Evolutionary conservation across 2,329 filamentous ascomycete species (phyloP).

Genomic region (Penicillium hordei): DNA sequence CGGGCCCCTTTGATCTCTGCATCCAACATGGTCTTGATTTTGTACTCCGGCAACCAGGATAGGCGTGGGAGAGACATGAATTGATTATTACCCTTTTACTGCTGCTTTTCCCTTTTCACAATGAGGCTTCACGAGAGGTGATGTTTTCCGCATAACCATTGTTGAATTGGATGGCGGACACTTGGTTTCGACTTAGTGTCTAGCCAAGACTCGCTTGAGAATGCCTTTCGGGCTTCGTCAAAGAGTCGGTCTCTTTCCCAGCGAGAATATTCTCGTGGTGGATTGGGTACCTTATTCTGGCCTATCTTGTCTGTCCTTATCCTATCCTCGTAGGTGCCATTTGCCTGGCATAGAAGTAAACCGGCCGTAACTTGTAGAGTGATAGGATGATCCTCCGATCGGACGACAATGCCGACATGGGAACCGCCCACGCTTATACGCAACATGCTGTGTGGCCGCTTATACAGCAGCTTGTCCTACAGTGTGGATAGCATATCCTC

Average conservation of each 20-base stretch:
- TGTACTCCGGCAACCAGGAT: slow-evolving; percentile 41
- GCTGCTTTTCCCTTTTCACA: slow-evolving; percentile 47
- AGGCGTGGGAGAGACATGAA: slow-evolving; percentile 45
- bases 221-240: slow-evolving; percentile 16
- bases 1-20: slow-evolving; percentile 26
- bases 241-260: slow-evolving; percentile 24
- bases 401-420: background rate
- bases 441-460: no score
- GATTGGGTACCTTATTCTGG: slow-evolving; percentile 19
- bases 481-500: background rate
- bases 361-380: slow-evolving; percentile 12
- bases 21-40: slow-evolving; percentile 31
- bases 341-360: slow-evolving; percentile 23
- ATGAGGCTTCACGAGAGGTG: slow-evolving; percentile 60
- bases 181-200: slow-evolving; percentile 14
- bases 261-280: slow-evolving; percentile 6
- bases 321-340: slow-evolving; percentile 23
- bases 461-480: background rate
- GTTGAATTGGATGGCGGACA: slow-evolving; percentile 43
- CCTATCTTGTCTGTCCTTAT: slow-evolving; percentile 26
- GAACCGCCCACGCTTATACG: background rate
- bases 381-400: background rate
- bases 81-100: slow-evolving; percentile 29
- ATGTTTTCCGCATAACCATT: slow-evolving; percentile 59
- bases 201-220: slow-evolving; percentile 24